Conservation (phyloP, 495 filamentous ascomycete genomes). For the Talaromyces adpressus region DNA sequence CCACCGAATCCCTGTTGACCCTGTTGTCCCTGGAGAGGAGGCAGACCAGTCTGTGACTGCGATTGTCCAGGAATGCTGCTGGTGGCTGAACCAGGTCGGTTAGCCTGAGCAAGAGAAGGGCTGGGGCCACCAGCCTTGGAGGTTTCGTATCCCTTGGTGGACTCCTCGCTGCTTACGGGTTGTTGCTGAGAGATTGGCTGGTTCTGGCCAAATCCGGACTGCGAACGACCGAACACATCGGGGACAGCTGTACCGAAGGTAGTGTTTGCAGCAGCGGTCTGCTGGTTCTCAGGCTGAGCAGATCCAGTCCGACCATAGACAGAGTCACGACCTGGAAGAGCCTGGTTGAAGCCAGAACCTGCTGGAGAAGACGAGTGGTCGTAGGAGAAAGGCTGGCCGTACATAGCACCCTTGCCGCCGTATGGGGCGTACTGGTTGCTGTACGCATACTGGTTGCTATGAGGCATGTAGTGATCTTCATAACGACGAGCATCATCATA, state of each 20-base stretch:
- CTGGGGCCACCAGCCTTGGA: constrained; percentile 73
- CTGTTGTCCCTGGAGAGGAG: constrained; percentile 65
- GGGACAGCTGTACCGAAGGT: constrained; percentile 64
- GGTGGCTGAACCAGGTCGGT: constrained; percentile 76
- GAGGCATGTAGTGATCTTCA: constrained; percentile 48
- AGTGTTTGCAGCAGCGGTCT: constrained; percentile 43
- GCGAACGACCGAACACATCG: constrained; percentile 69
- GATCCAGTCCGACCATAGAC: constrained; percentile 75
- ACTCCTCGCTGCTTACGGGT: constrained; percentile 54
- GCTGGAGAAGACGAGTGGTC: constrained; percentile 74
- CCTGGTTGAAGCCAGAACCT: constrained; percentile 63
- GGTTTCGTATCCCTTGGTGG: constrained; percentile 71
- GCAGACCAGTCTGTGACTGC: constrained; percentile 52
- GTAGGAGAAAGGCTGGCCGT: constrained; percentile 78
- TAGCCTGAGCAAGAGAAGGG: constrained; percentile 72
- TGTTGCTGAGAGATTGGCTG: constrained; percentile 61
- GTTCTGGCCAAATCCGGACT: constrained; percentile 60
- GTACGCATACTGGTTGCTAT: constrained; percentile 57
- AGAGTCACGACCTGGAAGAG: constrained; percentile 58
- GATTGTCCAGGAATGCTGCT: constrained; percentile 63
- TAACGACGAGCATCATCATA: constrained; percentile 51
- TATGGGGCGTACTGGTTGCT: constrained; percentile 66
- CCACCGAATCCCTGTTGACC: constrained; percentile 55
- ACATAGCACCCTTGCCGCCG: constrained; percentile 66
- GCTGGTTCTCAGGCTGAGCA: constrained; percentile 63